Conservation (phyloP, 2,329 filamentous ascomycete species). For the Falciphora oryzae region DNA sequence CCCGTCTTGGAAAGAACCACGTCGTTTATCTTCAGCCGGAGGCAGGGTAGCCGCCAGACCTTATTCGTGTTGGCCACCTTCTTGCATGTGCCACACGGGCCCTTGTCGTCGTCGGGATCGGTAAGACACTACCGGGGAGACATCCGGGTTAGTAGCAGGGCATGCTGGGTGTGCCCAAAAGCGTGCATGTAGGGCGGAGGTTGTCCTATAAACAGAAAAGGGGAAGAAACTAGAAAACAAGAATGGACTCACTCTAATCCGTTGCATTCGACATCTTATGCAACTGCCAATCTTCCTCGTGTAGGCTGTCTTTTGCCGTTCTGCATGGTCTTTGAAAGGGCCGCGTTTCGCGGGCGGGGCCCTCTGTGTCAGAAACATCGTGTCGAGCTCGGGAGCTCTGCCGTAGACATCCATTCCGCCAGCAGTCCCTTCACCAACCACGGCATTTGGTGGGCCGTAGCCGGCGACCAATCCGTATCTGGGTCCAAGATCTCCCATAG, state of each 20-base stretch:
- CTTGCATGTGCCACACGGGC: conserved; percentile 47
- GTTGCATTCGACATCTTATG: conserved; percentile 56
- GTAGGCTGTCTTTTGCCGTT: conserved; percentile 48
- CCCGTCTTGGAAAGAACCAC: conserved; percentile 53
- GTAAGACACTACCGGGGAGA: conserved; percentile 44
- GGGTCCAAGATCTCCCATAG: conserved; percentile 10
- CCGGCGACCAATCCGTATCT: conserved; percentile 14
- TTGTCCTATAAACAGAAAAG: neutral
- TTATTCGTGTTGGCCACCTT: conserved; percentile 44
- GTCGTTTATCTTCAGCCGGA: conserved; percentile 56
- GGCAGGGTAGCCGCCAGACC: conserved; percentile 48
- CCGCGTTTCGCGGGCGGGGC: conserved; percentile 38
- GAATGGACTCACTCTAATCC: conserved; percentile 46
- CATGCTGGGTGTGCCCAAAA: neutral
- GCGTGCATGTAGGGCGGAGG: too few relatives aligned
- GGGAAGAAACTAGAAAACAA: neutral
- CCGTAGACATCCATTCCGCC: conserved; percentile 11
- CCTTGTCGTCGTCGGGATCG: conserved; percentile 40
- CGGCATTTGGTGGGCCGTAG: conserved; percentile 12
- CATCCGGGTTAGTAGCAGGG: neutral
- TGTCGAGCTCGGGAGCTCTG: conserved; percentile 22
- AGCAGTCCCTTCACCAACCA: conserved; percentile 13
- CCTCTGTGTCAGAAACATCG: conserved; percentile 29
- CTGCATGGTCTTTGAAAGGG: conserved; percentile 47
- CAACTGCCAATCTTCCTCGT: conserved; percentile 54